Evolutionary conservation across 1,284 basidiomycete genomes (phyloP).

Genomic region (Cryptococcus hybrid): DNA sequence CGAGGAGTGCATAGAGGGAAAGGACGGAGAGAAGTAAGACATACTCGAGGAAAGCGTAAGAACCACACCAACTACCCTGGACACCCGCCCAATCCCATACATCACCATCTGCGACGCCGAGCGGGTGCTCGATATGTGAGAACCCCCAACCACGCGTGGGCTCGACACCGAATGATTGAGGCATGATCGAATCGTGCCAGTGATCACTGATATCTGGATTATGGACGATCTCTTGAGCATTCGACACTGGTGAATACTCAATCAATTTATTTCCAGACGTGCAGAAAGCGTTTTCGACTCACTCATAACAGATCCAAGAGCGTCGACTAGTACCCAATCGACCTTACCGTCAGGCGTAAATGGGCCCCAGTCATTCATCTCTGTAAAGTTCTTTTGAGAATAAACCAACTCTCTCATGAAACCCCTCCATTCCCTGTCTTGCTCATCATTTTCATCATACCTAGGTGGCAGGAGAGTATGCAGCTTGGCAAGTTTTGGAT

Average conservation of each 20-base stretch:
- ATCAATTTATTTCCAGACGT: not conserved
- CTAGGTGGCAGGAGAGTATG: slow-evolving; percentile 26
- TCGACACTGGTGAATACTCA: slow-evolving; percentile 22
- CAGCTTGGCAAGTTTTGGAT: slow-evolving; percentile 25
- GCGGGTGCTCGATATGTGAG: slow-evolving; percentile 22
- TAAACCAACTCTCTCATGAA: slow-evolving; percentile 37
- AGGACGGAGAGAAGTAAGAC: slow-evolving; percentile 5
- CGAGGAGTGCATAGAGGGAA: too few species aligned
- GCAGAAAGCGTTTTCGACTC: slow-evolving; percentile 5
- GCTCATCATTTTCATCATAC: slow-evolving; percentile 15
- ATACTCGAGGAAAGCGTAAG: slow-evolving; percentile 47
- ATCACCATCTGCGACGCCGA: slow-evolving; percentile 16
- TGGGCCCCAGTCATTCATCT: slow-evolving; percentile 39
- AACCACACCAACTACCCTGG: slow-evolving; percentile 37
- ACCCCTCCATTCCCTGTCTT: slow-evolving; percentile 27
- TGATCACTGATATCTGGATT: slow-evolving; percentile 15
- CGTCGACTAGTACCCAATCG: slow-evolving; percentile 40
- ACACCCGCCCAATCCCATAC: slow-evolving; percentile 45
- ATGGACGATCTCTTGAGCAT: slow-evolving; percentile 29
- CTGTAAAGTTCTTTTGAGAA: slow-evolving; percentile 21
- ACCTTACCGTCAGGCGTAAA: slow-evolving; percentile 34
- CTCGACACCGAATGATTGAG: slow-evolving; percentile 30
- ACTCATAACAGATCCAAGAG: slow-evolving; percentile 44
- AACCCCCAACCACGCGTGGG: slow-evolving; percentile 29
- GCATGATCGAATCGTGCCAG: slow-evolving; percentile 28